phyloP scores from a whole-genome alignment of 345 rosid genomes.

The Eucalyptus virginea region DNA sequence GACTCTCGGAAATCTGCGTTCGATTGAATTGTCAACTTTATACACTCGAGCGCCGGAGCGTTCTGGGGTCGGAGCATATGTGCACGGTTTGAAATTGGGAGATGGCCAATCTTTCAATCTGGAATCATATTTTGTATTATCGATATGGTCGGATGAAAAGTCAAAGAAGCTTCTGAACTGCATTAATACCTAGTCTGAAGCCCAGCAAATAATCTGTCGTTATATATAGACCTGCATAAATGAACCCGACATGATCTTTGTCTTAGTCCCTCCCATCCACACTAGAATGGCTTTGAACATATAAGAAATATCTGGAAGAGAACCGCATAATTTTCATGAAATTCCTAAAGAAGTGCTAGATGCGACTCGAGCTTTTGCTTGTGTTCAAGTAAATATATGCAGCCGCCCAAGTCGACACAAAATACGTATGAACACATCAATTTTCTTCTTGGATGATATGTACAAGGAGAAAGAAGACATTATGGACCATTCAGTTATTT shows the following conservation, averaged over 20 bases:
- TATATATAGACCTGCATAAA: background rate
- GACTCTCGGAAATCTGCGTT: background rate
- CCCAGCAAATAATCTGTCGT: background rate
- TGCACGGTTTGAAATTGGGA: background rate
- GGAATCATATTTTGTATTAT: background rate
- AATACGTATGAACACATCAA: background rate
- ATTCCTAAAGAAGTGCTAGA: background rate
- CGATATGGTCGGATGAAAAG: background rate
- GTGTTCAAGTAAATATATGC: background rate
- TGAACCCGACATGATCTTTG: background rate
- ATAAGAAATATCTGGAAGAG: background rate
- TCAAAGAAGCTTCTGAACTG: background rate
- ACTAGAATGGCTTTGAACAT: background rate
- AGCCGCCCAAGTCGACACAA: background rate
- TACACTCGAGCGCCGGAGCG: background rate
- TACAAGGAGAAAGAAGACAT: background rate
- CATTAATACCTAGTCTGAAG: background rate
- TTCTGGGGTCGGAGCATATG: background rate
- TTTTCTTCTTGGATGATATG: background rate
- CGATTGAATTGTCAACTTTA: background rate
- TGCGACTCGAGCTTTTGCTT: background rate
- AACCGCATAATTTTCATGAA: background rate
- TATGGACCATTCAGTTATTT: background rate
- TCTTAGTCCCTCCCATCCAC: background rate
- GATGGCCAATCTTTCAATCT: background rate